Base-by-base conservation (phyloP, 352 stramenopile genomes). In the Globisporangium nodosum region DNA sequence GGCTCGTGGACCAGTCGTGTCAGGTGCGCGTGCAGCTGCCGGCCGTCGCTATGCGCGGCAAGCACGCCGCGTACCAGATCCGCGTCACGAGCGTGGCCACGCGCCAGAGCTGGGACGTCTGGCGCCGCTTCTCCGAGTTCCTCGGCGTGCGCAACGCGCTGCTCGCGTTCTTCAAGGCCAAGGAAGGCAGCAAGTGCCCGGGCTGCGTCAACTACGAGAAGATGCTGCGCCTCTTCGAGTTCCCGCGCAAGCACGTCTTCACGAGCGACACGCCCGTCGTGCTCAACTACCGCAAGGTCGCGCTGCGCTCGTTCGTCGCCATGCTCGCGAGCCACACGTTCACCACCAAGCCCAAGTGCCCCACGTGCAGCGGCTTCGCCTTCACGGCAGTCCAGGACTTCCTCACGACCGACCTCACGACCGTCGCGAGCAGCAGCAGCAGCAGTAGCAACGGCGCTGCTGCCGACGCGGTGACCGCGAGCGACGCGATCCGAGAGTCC, bases 191-290 rank as follows among this genome's bases (percentile, higher is more conserved):
- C 55, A 94, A 92, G 51, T 94, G 85, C 40, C 85, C 85, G 13
- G 85, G 85, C 35, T 94, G 85, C 56, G 58, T 80, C 58, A 89
- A 90, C 69, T 94, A 89, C 64, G 78, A 91, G 58, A 90, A 92
- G 60, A 79, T 89, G 45, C 67, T 94, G 20, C 65, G 73, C 8
- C 75, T 84, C 39, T 94, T 94, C 49, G 85, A 94, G 58, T 94
- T 94, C 63, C 85, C 85, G 30, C 69, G 72, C 56, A 94, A 94
- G 65, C 85, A 90, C 60, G 67, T 90, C 21, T 94, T 94, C 65
- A 85, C 78, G 27, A 92, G 81, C 69, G 81, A 84, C 54, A 82
- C 80, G 21, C 68, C 73, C 12, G 70, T 82, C 7, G 85, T 94
- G 18, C 74, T 94, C 56, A 89, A 88, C 56, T 91, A 92, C 64